phyloP scores from a whole-genome alignment of 306 rosid genomes.

The Inga oerstediana region DNA sequence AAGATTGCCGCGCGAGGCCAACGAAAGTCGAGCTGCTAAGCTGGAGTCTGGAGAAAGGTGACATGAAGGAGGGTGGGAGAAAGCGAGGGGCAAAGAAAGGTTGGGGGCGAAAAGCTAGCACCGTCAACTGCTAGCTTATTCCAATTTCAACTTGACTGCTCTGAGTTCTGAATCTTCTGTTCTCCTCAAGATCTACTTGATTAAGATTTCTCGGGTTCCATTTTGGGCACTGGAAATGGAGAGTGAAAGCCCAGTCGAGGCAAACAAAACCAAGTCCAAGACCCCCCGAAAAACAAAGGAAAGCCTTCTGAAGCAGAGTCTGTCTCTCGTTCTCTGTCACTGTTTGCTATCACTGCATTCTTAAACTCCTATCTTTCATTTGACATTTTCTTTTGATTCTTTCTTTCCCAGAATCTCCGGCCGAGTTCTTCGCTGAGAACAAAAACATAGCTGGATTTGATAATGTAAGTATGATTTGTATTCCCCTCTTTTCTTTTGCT shows the following conservation, averaged over 20 bases:
- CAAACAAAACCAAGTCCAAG: conserved; percentile 73
- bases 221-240: conserved; percentile 54
- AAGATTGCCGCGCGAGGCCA: background rate
- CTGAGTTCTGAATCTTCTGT: conserved; percentile 9
- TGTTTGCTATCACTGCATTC: background rate
- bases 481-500: background rate
- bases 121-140: conserved; percentile 6
- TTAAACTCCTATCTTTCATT: background rate
- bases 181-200: background rate
- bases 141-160: background rate
- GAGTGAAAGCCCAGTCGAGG: conserved; percentile 52
- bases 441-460: conserved; percentile 98
- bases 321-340: conserved; percentile 34
- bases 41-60: background rate
- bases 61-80: background rate
- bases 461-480: conserved; percentile 49
- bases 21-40: background rate
- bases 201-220: background rate
- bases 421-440: conserved; percentile 94
- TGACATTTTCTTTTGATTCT: background rate
- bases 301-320: conserved; percentile 81
- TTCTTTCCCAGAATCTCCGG: conserved; percentile 77
- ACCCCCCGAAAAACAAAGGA: conserved; percentile 74
- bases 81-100: background rate
- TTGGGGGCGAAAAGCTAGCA: background rate